These are phyloP conservation scores for Pezicula radicicola DNA, from an alignment of 2,329 filamentous ascomycete genomes.

Conservation along the genomic window DNA sequence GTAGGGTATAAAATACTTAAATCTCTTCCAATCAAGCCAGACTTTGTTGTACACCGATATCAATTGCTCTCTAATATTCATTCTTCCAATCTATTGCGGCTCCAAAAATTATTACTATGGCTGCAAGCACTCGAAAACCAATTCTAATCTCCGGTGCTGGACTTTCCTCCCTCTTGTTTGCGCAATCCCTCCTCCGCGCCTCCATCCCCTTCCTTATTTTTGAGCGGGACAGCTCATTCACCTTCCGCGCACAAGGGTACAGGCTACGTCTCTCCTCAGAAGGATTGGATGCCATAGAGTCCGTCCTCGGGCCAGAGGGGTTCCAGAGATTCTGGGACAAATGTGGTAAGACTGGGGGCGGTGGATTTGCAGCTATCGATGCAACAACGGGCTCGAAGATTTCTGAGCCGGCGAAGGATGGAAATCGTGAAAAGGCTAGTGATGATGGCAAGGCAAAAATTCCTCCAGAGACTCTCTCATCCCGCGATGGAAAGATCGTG, in stretches of 20 bases:
- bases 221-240: conserved; percentile 42
- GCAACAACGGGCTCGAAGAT: conserved; percentile 49
- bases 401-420: conserved; percentile 16
- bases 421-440: conserved; percentile 20
- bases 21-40: no score
- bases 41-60: no score
- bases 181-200: conserved; percentile 30
- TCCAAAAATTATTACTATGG: conserved; percentile 6
- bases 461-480: conserved; percentile 34
- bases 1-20: no score
- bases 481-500: conserved; percentile 55
- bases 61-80: neutral
- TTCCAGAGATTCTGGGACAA: conserved; percentile 55
- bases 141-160: conserved; percentile 39
- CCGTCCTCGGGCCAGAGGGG: conserved; percentile 44
- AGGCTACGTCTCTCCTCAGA: conserved; percentile 53
- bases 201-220: conserved; percentile 36
- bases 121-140: conserved; percentile 28
- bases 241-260: conserved; percentile 61
- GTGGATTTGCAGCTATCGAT: conserved; percentile 47
- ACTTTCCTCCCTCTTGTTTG: conserved; percentile 35
- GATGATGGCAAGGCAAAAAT: conserved; percentile 12
- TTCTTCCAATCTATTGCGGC: conserved; percentile 1
- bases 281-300: conserved; percentile 58
- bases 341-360: conserved; percentile 58